Base-by-base conservation (phyloP, 345 rosid genomes). In the Rhodamnia argentea region DNA sequence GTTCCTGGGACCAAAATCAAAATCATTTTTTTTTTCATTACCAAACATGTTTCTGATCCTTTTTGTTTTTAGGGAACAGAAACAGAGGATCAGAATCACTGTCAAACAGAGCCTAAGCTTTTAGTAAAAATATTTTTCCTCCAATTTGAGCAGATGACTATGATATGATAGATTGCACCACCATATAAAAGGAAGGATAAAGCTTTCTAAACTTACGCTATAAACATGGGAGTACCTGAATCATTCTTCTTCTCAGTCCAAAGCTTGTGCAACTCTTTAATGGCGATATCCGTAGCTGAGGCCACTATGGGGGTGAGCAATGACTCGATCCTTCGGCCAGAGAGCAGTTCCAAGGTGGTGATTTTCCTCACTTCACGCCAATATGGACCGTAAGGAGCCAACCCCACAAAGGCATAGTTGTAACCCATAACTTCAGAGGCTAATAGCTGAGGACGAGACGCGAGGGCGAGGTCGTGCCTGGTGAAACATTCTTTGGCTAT, bases 281-380 rank as follows among this genome's bases (percentile, higher is more conserved):
- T 59, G 37, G 70, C 70, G 6, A 59, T 59, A n/a, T 59, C 70
- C 2, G 18, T 59, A 4, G 9, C 32, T 4, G 37, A 59, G 9
- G 37, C 70, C 70, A n/a, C 37, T 13, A 59, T 1, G 6, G 70
- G 37, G 14, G n/a, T 59, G 70, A 59, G 32, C 70, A 59, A 59
- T 13, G 37, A 59, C 32, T 59, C 32, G 6, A 59, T 59, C 37
- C 87, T 52, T 10, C 89, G 81, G 85, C 75, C 83, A 6, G 89
- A 89, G 52, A 92, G 90, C 6, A 91, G 86, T 84, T 88, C 87
- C 10, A 18, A 13, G 15, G 86, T 87, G 22, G 84, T 22, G 27
- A 92, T 83, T 70, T 89, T 91, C 24, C 90, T 86, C 85, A 90
- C 85, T 55, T 90, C 86, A 1, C 93, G 88, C 91, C 90, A 90